Evolutionary conservation across 345 rosid genomes (phyloP), one percentile per base, ranked within the genome.

Genomic region (Salix arbutifolia): DNA sequence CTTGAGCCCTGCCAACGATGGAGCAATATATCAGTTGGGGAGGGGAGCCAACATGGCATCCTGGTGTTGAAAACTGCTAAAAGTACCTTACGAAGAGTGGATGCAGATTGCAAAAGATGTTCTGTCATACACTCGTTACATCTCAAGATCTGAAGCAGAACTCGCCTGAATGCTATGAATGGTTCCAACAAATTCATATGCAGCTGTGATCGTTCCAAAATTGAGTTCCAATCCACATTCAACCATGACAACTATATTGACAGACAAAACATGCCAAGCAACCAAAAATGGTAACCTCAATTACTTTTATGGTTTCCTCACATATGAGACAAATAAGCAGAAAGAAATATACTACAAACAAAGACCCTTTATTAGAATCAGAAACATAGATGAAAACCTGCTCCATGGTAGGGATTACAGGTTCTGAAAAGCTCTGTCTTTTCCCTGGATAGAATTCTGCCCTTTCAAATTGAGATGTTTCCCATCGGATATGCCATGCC

Each of bases 131-230:
- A 87, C 73, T 88, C 86, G 74, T 83, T 78, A 73, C 96, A 91
- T 65, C 86, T 83, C 91, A 95, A 81, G 76, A 90, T 87, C 84
- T 93, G 91, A 81, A 93, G 97, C 62, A 95, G 87, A 64, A 90
- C 90, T 65, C 93, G 84, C 82, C 99, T 90, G 81, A 95, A 93
- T 78, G 96, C 93, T 73, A 90, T 90, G 80, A 95, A 90, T 78
- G 99, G 98, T 81, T 93, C 99, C 79, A 95, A 83, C 83, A 95
- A 84, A 86, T 87, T 90, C 97, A 95, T 89, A 85, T 95, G 99
- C 77, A 95, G 87, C 84, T 90, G 93, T 46, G 92, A 80, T 78
- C 84, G 87, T 72, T 77, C 82, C 89, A 90, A 78, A 85, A 90
- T 89, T 74, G 89, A 84, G 82, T 78, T 89, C 99, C 98, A 93